Conservation (phyloP, 768 basidiomycete species). For the Boletus vinaceobasis region DNA sequence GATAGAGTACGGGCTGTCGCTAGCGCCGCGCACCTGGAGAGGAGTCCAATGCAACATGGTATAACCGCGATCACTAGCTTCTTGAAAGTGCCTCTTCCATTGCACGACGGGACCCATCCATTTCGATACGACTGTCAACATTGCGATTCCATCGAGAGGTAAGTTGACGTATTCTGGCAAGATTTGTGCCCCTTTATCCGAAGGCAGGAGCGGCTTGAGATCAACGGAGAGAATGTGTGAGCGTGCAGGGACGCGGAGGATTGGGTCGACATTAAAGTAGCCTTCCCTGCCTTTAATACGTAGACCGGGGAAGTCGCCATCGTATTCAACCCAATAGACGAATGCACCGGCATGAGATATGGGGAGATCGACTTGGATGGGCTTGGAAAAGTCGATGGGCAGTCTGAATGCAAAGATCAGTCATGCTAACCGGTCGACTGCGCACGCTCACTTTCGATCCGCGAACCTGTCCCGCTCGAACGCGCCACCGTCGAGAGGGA, state of each 20-base stretch:
- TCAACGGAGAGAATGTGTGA: constrained; percentile 65
- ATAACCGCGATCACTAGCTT: constrained; percentile 87
- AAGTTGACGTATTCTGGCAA: constrained; percentile 57
- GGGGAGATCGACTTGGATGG: constrained; percentile 90
- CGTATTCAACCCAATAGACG: constrained; percentile 93
- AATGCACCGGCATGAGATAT: constrained; percentile 97
- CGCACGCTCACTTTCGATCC: constrained; percentile 62
- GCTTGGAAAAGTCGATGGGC: constrained; percentile 82
- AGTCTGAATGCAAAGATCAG: constrained; percentile 47
- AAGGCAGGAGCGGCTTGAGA: constrained; percentile 48
- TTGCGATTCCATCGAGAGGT: constrained; percentile 82
- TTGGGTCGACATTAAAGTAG: constrained; percentile 95
- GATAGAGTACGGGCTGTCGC: constrained; percentile 92
- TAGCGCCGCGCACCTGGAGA: constrained; percentile 85
- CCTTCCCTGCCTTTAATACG: constrained; percentile 83
- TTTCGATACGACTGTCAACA: constrained; percentile 91
- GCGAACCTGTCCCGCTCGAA: constrained; percentile 76
- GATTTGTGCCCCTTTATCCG: constrained; percentile 50
- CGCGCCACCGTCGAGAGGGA: constrained; percentile 87
- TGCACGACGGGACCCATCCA: constrained; percentile 89
- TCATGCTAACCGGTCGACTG: not conserved
- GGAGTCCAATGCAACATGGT: constrained; percentile 99
- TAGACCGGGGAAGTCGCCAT: constrained; percentile 51
- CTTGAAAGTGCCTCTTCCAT: constrained; percentile 79
- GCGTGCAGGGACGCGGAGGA: constrained; percentile 73